Percentiles rank a stretch among this genome's conserved stretches.
These are phyloP conservation scores for Sophora flavescens DNA, from an alignment of 306 rosid species.

Conservation along the genomic window DNA sequence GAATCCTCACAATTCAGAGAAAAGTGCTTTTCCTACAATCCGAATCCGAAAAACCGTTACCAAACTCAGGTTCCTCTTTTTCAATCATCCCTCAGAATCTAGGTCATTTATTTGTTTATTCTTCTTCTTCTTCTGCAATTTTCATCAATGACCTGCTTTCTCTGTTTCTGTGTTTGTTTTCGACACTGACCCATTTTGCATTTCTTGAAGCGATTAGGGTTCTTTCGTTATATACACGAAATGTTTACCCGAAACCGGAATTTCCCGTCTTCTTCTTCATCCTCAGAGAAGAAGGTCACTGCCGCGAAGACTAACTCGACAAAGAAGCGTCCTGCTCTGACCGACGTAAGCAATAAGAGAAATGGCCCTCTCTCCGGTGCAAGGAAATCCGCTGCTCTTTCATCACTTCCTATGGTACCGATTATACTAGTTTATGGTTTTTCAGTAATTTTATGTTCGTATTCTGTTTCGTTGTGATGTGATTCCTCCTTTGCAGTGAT, in stretches of 20 bases:
- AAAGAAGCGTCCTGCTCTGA: conserved; percentile 66
- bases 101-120: not conserved
- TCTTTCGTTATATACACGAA: not conserved
- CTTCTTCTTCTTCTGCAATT: not conserved
- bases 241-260: conserved; percentile 52
- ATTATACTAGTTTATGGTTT: not conserved
- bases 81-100: conserved; percentile 22
- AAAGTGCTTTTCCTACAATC: conserved; percentile 13
- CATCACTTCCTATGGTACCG: conserved; percentile 60
- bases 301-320: conserved; percentile 46
- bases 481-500: no score
- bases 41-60: conserved; percentile 32
- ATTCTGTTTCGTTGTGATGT: not conserved
- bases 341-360: conserved; percentile 57
- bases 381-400: conserved; percentile 10
- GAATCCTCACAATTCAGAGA: conserved; percentile 6
- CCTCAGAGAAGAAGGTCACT: conserved; percentile 44
- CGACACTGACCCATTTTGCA: conserved; percentile 4
- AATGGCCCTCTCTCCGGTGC: conserved; percentile 41
- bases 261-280: conserved; percentile 38
- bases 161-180: not conserved
- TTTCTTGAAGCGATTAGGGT: conserved; percentile 50
- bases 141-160: not conserved
- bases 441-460: conserved; percentile 10
- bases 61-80: conserved; percentile 31